Evolutionary conservation across 805 yeast species (phyloP), one percentile per base, ranked within the genome.

Genomic region (Zygosaccharomyces lentus): DNA sequence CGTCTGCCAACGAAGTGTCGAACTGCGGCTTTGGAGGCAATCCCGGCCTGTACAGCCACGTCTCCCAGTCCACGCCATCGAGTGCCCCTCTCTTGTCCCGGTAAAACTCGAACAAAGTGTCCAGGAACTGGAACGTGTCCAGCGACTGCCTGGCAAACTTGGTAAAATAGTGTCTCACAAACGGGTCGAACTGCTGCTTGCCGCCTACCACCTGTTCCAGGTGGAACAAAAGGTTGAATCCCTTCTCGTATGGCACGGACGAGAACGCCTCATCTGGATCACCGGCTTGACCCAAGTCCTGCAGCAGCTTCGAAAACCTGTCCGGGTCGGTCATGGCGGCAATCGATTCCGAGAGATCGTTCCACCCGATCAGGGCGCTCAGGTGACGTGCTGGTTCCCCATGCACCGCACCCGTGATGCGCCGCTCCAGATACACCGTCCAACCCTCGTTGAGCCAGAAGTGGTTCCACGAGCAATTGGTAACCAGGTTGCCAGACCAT

Each of bases 401-500:
- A 59, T 87, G 87, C n/a, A 87, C 64, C 12, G 73, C 76, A 13
- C 86, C 95, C 24, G 80, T 70, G 48, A 89, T 88, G 57, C 96
- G 73, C 63, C 96, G 77, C 67, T 89, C 96, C 30, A 89, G 67
- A 64, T 89, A 89, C 32, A 89, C 96, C 5, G 96, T 88, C 96
- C 96, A 89, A 30, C 96, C 96, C 70, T 89, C 96, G 64, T 89
- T 89, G 54, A 89, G 76, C 93, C 95, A 89, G 65, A 89, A 88
- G 68, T 88, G 95, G 61, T 87, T 90, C 93, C 96, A 89, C 0
- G 93, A 84, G 57, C 84, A 80, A 65, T 87, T 89, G 24, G 96
- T 89, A 34, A 89, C 96, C 53, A 88, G 74, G 61, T 89, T 89
- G 36, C 96, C 96, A 1, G 87, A 77, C 95, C 96, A 89, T 34